phyloP scores from a whole-genome alignment of 371 early-diverging fungal species.

The Rhizopus arrhizus region DNA sequence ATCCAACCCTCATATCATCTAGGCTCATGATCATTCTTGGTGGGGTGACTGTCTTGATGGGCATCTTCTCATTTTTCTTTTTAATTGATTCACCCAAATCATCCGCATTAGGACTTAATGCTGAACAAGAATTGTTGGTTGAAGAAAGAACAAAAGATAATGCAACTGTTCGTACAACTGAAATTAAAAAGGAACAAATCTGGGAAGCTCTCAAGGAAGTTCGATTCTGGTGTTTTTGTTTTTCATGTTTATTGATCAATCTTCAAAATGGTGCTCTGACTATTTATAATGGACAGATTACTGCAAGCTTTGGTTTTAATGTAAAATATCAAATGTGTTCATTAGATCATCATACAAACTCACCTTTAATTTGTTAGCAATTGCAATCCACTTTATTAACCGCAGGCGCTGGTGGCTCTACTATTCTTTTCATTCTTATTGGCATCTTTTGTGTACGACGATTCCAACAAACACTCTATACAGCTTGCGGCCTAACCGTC shows the following conservation, averaged over 20 bases:
- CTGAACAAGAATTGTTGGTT: slow-evolving; percentile 40
- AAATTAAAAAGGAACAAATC: slow-evolving; percentile 34
- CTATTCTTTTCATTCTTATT: slow-evolving; percentile 15
- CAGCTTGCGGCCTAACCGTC: slow-evolving; percentile 19
- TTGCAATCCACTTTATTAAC: slow-evolving; percentile 24
- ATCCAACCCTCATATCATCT: background rate
- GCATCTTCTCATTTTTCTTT: slow-evolving; percentile 36
- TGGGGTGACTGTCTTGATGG: slow-evolving; percentile 26
- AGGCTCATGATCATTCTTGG: slow-evolving; percentile 44
- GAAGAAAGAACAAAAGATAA: slow-evolving; percentile 38
- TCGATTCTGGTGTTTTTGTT: slow-evolving; percentile 34
- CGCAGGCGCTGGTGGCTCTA: slow-evolving; percentile 24
- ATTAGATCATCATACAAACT: background rate
- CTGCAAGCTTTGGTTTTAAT: slow-evolving; percentile 33
- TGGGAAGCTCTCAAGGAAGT: slow-evolving; percentile 37
- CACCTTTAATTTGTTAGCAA: slow-evolving; percentile 12
- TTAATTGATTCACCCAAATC: slow-evolving; percentile 42
- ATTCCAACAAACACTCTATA: slow-evolving; percentile 23
- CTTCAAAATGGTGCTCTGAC: slow-evolving; percentile 45
- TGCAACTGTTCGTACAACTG: slow-evolving; percentile 32
- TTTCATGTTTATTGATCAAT: slow-evolving; percentile 33
- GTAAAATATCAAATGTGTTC: slow-evolving; percentile 12
- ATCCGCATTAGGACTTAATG: slow-evolving; percentile 29
- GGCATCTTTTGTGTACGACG: slow-evolving; percentile 15
- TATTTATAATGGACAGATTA: slow-evolving; percentile 36